Base-by-base conservation (phyloP, 495 filamentous ascomycete genomes). In the Aspergillus leporis region DNA sequence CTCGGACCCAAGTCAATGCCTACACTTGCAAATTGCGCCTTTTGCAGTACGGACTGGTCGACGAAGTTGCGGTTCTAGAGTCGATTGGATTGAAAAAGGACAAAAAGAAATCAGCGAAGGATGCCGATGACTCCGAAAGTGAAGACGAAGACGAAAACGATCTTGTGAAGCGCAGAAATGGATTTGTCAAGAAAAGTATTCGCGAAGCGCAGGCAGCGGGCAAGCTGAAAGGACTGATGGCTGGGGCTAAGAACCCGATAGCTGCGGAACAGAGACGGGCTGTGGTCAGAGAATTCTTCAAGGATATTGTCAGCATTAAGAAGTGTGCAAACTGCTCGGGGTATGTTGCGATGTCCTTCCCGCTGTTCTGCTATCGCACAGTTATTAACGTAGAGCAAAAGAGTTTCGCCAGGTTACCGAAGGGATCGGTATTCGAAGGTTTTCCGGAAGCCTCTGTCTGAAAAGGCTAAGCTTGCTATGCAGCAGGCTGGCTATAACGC, bases 351-450 rank as follows among this genome's bases (percentile, higher is more conserved):
- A 43, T 21, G 49, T 40, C 21, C 22, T 57, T 30, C 52, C 18
- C 19, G 25, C 22, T 61, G 55, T 32, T 32, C 48, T 25, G 54
- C 49, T 41, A 56, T 28, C 60, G 61, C 46, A 57, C 61, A 59
- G 23, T 61, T 38, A 49, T 60, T 69, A 51, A 70, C 56, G 40
- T 22, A 53, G 70, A 25, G 6, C 2, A 49, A 70, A 67, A 88
- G 84, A 47, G 83, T 91, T 36, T 89, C 90, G 22, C 91, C 92
- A 19, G 76, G 72, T 5, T 97, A 89, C 72, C 84, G 92, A 63
- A 95, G 93, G 66, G 93, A 98, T 61, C 82, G 87, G 25, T 92
- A 82, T 67, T 87, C 88, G 61, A 98, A 97, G 72, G 94, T 99
- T 53, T 99, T 97, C 72, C 86, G 92, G 64, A 93, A 91, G 66